phyloP scores from a whole-genome alignment of 2,329 filamentous ascomycete genomes.

The Elsinoe necatrix region DNA sequence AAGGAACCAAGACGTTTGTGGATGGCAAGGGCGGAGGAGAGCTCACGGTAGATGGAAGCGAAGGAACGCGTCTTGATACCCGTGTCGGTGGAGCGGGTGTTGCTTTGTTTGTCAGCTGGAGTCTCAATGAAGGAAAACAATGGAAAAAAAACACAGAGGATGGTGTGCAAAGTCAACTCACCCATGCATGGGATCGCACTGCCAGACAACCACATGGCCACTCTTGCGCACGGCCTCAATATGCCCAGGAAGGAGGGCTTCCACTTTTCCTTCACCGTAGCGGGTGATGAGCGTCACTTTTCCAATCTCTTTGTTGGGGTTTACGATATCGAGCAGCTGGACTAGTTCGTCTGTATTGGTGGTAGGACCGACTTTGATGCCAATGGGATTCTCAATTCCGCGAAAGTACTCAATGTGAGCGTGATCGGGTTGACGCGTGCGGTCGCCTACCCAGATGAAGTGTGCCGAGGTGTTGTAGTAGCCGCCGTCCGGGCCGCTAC shows the following conservation, averaged over 20 bases:
- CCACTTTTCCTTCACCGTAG: conserved; percentile 75
- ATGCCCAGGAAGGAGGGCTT: conserved; percentile 67
- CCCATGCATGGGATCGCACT: conserved; percentile 99
- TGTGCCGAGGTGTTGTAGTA: conserved; percentile 95
- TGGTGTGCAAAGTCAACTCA: conserved; percentile 21
- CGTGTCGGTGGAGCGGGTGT: conserved; percentile 55
- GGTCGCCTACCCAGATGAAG: conserved; percentile 97
- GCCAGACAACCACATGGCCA: conserved; percentile 77
- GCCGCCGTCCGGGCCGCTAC: conserved; percentile 39
- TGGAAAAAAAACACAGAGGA: background rate
- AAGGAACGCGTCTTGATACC: conserved; percentile 93
- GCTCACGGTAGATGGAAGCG: conserved; percentile 78
- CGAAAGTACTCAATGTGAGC: conserved; percentile 97
- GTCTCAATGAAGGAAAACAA: no score
- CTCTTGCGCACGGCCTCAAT: conserved; percentile 82
- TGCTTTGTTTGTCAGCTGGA: conserved; percentile 31
- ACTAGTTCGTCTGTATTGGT: conserved; percentile 71
- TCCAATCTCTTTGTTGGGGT: conserved; percentile 71
- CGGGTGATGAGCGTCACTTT: conserved; percentile 96
- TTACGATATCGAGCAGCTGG: conserved; percentile 71
- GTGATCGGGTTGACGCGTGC: conserved; percentile 85
- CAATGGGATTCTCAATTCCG: conserved; percentile 90
- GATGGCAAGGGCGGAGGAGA: conserved; percentile 72
- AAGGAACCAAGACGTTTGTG: conserved; percentile 78
- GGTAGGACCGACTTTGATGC: conserved; percentile 88